Base-by-base conservation (phyloP, 2,329 filamentous ascomycete genomes). In the Helotiales sp. region DNA sequence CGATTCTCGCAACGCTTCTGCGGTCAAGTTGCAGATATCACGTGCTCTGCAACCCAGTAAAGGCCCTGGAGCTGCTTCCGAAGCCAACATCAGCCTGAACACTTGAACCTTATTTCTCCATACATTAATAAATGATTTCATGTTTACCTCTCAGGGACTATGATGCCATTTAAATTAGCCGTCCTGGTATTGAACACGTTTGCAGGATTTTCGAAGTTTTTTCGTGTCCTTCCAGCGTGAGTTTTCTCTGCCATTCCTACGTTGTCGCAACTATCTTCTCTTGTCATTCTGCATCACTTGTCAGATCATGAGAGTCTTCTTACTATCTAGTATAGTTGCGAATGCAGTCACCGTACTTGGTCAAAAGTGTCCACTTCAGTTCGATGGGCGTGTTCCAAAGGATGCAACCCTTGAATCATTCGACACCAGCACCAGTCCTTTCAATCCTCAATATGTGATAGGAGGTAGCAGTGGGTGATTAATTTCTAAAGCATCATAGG, bases 391-490 rank as follows among this genome's bases (percentile, higher is more conserved):
- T 9, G 66, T 81, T 1, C 73, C 78, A 1, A 55, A 66, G 9
- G 70, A 67, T 31, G 73, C 75, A 30, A 69, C 69, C 8, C 60
- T 72, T 12, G 67, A 71, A 48, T 67, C 72, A 8, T 80, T 81
- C 55, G 78, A 80, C 63, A 57, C 64, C 1, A 68, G 67, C 10
- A 67, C 70, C 42, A 76, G 73, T 57, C 70, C 79, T 29, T 86
- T 79, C 73, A 81, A 78, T 72, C 74, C 81, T 0, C 70, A 70
- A 57, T 81, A 76, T 64, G 80, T 83, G 52, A 76, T 82, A 63
- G 82, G 81, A 63, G 82, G 81, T 44, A 44, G 42, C 13, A 55
- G 58, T 57, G 27, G 30, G 52, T 34, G 10, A 42, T 22, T 4
- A 9, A 5, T 6, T 34, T 6, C 15, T 8, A 33, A 42, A 12